Percentiles rank a stretch among this genome's conserved stretches.
phyloP scores from a whole-genome alignment of 805 yeast species.

The Yamadazyma paraphyllophila region DNA sequence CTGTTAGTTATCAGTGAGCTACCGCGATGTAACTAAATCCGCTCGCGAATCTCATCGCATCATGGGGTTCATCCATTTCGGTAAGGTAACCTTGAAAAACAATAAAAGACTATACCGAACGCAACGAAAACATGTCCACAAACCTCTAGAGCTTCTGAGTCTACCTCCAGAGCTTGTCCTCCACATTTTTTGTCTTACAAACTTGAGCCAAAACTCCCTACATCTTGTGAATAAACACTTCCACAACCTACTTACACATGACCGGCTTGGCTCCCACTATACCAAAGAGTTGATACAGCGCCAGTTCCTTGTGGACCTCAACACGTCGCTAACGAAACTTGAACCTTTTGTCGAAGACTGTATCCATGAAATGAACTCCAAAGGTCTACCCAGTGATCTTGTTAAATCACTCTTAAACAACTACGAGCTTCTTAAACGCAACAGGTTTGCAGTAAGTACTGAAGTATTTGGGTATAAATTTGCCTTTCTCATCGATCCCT shows the following conservation, averaged over 20 bases:
- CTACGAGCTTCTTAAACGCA: not conserved
- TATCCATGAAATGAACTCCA: not conserved
- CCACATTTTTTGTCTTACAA: conserved; percentile 7
- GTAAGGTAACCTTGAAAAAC: not conserved
- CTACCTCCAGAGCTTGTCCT: conserved; percentile 12
- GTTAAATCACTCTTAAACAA: not conserved
- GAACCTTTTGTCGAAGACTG: not conserved
- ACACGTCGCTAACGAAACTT: not conserved
- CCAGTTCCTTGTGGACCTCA: conserved; percentile 13
- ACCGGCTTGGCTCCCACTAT: conserved; percentile 6
- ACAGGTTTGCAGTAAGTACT: not conserved
- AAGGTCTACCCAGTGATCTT: not conserved
- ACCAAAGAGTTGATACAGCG: conserved; percentile 5
- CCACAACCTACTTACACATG: conserved; percentile 4
- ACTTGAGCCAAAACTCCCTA: conserved; percentile 10
- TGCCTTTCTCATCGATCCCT: not conserved
- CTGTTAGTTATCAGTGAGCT: too few relatives aligned
- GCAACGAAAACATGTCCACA: not conserved
- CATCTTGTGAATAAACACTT: conserved; percentile 10
- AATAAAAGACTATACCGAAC: not conserved
- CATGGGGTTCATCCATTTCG: conserved; percentile 16
- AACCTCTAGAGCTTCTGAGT: not conserved
- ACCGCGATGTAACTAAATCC: too few relatives aligned
- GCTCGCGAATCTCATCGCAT: not conserved
- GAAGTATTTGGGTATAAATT: conserved; percentile 1